phyloP scores from a whole-genome alignment of 148 eudicot genomes.

The Cornus kousa region DNA sequence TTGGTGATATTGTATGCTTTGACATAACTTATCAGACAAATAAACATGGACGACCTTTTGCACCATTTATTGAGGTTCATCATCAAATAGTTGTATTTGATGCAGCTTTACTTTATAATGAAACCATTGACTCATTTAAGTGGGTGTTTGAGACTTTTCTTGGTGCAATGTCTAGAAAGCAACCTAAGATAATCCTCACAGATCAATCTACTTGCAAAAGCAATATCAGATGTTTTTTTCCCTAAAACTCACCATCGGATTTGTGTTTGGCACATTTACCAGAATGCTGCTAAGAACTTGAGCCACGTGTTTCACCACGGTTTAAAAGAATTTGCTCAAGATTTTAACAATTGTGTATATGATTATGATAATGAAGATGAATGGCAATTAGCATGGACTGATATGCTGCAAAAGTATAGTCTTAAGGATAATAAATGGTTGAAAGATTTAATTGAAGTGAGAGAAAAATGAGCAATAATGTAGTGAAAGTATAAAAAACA shows the following conservation, averaged over 20 bases:
- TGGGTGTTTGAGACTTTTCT: slow-evolving; percentile 16
- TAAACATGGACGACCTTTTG: slow-evolving; percentile 1
- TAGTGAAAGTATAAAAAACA: too few species aligned
- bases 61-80: slow-evolving; percentile 11
- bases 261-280: neutral
- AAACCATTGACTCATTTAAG: slow-evolving; percentile 10
- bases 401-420: too few species aligned
- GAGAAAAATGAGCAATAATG: too few species aligned
- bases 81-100: slow-evolving; percentile 15
- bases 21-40: slow-evolving; percentile 18
- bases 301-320: too few species aligned
- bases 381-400: too few species aligned
- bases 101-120: slow-evolving; percentile 12
- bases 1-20: slow-evolving; percentile 5
- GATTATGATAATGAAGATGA: too few species aligned
- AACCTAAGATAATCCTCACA: slow-evolving; percentile 7
- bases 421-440: too few species aligned
- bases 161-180: neutral
- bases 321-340: too few species aligned
- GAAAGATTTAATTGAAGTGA: too few species aligned
- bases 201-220: slow-evolving; percentile 8
- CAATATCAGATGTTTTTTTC: neutral
- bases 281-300: too few species aligned
- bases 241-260: neutral
- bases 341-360: too few species aligned